Evolutionary conservation across 1,139 yeast species (phyloP), one percentile per base, ranked within the genome.

Genomic region (Scheffersomyces quercinus): DNA sequence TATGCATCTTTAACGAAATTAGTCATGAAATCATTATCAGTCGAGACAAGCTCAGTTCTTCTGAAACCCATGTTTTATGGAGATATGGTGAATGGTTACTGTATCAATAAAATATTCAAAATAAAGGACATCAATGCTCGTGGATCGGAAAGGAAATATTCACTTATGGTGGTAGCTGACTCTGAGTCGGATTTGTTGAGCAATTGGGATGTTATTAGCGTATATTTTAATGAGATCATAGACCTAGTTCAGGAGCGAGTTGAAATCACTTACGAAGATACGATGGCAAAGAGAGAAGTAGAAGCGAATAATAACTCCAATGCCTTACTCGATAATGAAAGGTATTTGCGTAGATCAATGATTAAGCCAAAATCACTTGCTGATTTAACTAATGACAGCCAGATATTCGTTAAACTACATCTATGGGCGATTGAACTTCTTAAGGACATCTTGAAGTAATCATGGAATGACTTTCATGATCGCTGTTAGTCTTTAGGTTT

Each of bases 71-170:
- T 86, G 58, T 79, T 84, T 55, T 83, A 83, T 54, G 90, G 90
- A 2, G 95, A 88, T 55, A 76, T 79, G 6, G 59, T 70, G 3
- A 75, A 82, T 49, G 96, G 96, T 0, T 80, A 82, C 50, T 83
- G 91, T 35, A 65, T 88, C 16, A 78, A 81, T 29, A 71, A 81
- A 45, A 79, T 85, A 5, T 87, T 88, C 66, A 84, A 85, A 55
- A 68, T 88, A 11, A 73, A 73, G 32, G 96, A 88, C 60, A 67
- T 73, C 20, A 78, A 81, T 42, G 91, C 96, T 0, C 73, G 96
- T 44, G 96, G 96, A 1, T 82, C 87, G 5, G 93, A 85, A 54
- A 67, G 96, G 44, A 77, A 87, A 45, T 88, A 86, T 55, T 75
- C 88, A 3, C 60, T 86, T 16, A 75, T 86, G 51, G 80, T 86